phyloP scores from a whole-genome alignment of 495 filamentous ascomycete species.

The Friedmanniomyces simplex region DNA sequence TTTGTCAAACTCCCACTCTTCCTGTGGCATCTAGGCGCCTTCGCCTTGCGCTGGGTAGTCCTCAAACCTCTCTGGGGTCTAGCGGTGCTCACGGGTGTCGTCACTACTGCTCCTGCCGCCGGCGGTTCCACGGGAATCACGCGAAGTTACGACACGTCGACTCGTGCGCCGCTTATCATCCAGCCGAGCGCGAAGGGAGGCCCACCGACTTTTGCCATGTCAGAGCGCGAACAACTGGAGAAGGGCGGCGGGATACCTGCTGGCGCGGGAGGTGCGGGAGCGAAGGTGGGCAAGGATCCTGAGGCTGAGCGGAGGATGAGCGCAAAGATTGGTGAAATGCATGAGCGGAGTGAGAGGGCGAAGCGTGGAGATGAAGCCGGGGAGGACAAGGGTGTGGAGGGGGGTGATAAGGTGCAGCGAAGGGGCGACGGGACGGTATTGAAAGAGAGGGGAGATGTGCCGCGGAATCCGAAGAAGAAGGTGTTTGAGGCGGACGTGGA shows the following conservation, averaged over 20 bases:
- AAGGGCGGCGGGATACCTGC: slow-evolving; percentile 16
- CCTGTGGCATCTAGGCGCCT: slow-evolving; percentile 27
- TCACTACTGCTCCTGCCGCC: not conserved
- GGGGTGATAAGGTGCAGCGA: slow-evolving; percentile 30
- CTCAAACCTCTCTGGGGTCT: slow-evolving; percentile 39
- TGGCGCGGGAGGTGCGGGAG: slow-evolving; percentile 34
- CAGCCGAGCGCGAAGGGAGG: slow-evolving; percentile 34
- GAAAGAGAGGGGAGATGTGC: slow-evolving; percentile 26
- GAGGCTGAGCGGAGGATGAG: slow-evolving; percentile 37
- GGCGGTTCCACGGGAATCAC: not conserved
- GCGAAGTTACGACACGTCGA: not conserved
- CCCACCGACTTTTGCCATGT: slow-evolving; percentile 23
- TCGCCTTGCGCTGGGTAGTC: slow-evolving; percentile 79
- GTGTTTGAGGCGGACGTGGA: slow-evolving; percentile 62
- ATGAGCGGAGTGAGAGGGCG: slow-evolving; percentile 31
- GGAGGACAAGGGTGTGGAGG: slow-evolving; percentile 31
- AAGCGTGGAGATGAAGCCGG: slow-evolving; percentile 6
- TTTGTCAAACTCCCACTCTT: slow-evolving; percentile 30
- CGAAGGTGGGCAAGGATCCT: slow-evolving; percentile 18
- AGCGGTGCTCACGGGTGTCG: slow-evolving; percentile 3
- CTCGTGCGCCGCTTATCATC: slow-evolving; percentile 26
- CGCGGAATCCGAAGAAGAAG: slow-evolving; percentile 69
- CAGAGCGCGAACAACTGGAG: slow-evolving; percentile 12
- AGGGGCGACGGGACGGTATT: slow-evolving; percentile 34
- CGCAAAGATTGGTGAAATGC: slow-evolving; percentile 46